Evolutionary conservation across 805 yeast species (phyloP).

Genomic region (Cyberlindnera bimundalis): DNA sequence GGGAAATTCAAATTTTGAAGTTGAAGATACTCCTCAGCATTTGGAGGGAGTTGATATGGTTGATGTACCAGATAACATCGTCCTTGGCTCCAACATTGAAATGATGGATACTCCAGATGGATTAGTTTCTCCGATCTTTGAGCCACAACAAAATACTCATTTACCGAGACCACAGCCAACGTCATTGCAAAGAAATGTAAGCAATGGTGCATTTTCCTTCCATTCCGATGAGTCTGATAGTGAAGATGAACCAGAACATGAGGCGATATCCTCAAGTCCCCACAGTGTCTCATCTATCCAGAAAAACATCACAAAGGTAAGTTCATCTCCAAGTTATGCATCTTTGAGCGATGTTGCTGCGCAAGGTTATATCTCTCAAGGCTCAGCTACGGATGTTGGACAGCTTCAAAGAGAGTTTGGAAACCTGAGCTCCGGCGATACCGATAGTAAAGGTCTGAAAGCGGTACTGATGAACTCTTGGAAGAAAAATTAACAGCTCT

Average conservation of each 20-base stretch:
- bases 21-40: constrained; percentile 25
- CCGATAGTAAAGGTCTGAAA: constrained; percentile 10
- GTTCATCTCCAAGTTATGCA: constrained; percentile 38
- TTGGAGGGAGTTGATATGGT: constrained; percentile 28
- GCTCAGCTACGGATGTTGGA: constrained; percentile 18
- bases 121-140: constrained; percentile 1
- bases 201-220: constrained; percentile 11
- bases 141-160: not conserved
- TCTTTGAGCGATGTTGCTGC: constrained; percentile 52
- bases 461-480: constrained; percentile 23
- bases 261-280: constrained; percentile 1
- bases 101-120: constrained; percentile 15
- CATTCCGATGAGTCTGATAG: constrained; percentile 23
- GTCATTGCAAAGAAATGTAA: constrained; percentile 1
- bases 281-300: constrained; percentile 10
- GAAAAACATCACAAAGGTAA: constrained; percentile 17
- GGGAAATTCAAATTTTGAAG: constrained; percentile 19
- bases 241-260: constrained; percentile 29
- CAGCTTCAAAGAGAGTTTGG: constrained; percentile 23
- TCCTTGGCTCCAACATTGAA: constrained; percentile 26
- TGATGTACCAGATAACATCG: constrained; percentile 30
- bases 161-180: not conserved
- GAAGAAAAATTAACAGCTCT: constrained; percentile 23
- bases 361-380: constrained; percentile 32
- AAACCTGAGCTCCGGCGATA: constrained; percentile 13